These are phyloP conservation scores for Pseudozyma sp. DNA, from an alignment of 1,284 basidiomycete genomes.

Conservation along the genomic window DNA sequence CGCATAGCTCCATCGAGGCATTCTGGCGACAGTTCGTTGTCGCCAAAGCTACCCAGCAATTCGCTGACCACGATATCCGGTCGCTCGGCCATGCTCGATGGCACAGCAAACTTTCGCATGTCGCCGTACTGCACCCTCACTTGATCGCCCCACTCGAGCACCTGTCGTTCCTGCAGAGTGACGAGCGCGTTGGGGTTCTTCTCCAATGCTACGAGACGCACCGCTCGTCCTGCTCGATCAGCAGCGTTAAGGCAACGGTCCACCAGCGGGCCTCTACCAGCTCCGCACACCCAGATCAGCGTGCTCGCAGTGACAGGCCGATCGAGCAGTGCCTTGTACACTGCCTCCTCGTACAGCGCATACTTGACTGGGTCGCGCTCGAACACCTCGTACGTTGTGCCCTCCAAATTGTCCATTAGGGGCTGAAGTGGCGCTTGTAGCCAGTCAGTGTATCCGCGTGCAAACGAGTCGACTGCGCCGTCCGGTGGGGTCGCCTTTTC, in stretches of 20 bases:
- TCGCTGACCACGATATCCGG: conserved; percentile 96
- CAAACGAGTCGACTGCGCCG: conserved; percentile 78
- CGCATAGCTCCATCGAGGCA: conserved; percentile 95
- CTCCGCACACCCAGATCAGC: conserved; percentile 80
- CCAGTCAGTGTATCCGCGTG: conserved; percentile 92
- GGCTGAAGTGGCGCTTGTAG: conserved; percentile 95
- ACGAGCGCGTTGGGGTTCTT: conserved; percentile 77
- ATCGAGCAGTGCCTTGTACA: conserved; percentile 75
- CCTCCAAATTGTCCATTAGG: conserved; percentile 95
- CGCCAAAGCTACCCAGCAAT: conserved; percentile 94
- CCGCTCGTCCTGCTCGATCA: conserved; percentile 75
- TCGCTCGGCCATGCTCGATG: conserved; percentile 73
- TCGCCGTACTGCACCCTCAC: conserved; percentile 90
- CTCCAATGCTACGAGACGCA: conserved; percentile 85
- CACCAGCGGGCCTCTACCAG: conserved; percentile 94
- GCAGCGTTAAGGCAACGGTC: conserved; percentile 84
- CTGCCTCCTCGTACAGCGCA: conserved; percentile 85
- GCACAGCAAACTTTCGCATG: conserved; percentile 80
- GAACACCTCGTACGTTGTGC: conserved; percentile 95
- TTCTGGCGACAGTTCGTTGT: conserved; percentile 98
- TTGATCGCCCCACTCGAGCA: conserved; percentile 79
- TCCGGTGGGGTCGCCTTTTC: conserved; percentile 61
- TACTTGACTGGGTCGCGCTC: conserved; percentile 99
- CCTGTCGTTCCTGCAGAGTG: conserved; percentile 60
- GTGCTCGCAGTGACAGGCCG: conserved; percentile 74